Evolutionary conservation across 148 eudicot species (phyloP), one percentile per base, ranked within the genome.

Genomic region (Cornus florida): DNA sequence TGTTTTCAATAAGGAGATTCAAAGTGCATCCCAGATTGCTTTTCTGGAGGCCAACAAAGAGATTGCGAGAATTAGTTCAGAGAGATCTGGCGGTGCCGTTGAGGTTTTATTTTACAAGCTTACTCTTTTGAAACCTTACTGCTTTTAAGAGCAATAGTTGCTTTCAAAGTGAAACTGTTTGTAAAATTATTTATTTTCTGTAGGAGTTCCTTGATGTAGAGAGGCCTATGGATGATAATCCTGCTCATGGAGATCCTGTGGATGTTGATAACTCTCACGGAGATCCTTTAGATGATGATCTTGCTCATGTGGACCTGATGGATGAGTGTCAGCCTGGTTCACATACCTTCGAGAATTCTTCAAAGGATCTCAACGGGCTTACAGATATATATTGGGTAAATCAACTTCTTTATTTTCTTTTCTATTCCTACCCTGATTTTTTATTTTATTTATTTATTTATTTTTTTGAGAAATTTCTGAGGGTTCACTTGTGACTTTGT

Each of bases 381-480:
- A 84, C 95, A 70, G 99, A 94, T 85, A 88, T 91, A 69, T 94
- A 86, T 72, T 97, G 99, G 99, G 99, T 97, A 89, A 50, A 70
- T 78, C 38, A 5, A 43, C 48, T 43, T 35, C 1, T 35, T 35
- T 35, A 0, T 35, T 35, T 35, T 4, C 38, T 35, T 35, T 35
- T 35, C 38, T 4, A 4, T 35, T 43, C 48, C 4, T 43, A 4
- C 48, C 48, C 10, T 43, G 48, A 43, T 28, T 28, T 28, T 28
- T 28, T 28, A 28, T 28, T 28, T 28, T 28, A 28, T 28, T 28
- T 28, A 28, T 28, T 28, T 28, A n/a, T n/a, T n/a, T n/a, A n/a
- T 28, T 0, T 28, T 9, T 9, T 50, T 50, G 57, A 50, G 14
- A 53, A 53, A 43, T 43, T 53, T 53, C 59, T 12, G 16, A 12